Evolutionary conservation across 306 rosid species (phyloP).

Genomic region (Vicia faba): DNA sequence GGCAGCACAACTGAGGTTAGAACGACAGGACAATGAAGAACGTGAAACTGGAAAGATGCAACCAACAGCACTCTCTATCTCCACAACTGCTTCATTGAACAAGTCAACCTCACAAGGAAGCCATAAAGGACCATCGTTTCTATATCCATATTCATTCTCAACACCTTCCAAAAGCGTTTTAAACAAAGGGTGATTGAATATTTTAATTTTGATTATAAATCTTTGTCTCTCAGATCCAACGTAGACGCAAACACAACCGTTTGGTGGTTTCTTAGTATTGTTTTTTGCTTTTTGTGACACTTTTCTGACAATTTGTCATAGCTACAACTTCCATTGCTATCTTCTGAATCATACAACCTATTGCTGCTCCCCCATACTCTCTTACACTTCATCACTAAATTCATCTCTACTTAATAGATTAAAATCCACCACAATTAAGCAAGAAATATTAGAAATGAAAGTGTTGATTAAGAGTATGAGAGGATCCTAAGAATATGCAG

Average conservation of each 20-base stretch:
- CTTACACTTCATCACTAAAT: constrained; percentile 32
- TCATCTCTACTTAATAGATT: constrained; percentile 10
- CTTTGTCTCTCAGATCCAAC: constrained; percentile 60
- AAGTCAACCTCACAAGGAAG: constrained; percentile 67
- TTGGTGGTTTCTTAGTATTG: constrained; percentile 34
- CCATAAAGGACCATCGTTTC: constrained; percentile 63
- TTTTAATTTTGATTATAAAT: constrained; percentile 51
- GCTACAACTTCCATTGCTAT: neutral
- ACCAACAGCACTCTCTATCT: neutral
- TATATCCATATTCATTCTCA: constrained; percentile 60
- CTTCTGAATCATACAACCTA: constrained; percentile 2
- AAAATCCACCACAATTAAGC: neutral
- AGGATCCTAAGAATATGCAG: no score
- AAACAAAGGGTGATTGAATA: constrained; percentile 63
- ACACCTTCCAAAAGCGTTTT: constrained; percentile 62
- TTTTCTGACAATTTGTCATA: constrained; percentile 11
- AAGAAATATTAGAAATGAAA: neutral
- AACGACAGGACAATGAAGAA: neutral
- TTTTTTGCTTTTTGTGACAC: neutral
- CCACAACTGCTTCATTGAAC: constrained; percentile 47
- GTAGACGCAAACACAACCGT: constrained; percentile 56
- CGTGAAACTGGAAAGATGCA: neutral
- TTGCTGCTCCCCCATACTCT: constrained; percentile 6
- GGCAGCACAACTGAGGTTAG: neutral
- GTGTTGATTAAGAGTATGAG: no score